These are phyloP conservation scores for Podaxis sp. DNA, from an alignment of 768 basidiomycete species.

Conservation along the genomic window DNA sequence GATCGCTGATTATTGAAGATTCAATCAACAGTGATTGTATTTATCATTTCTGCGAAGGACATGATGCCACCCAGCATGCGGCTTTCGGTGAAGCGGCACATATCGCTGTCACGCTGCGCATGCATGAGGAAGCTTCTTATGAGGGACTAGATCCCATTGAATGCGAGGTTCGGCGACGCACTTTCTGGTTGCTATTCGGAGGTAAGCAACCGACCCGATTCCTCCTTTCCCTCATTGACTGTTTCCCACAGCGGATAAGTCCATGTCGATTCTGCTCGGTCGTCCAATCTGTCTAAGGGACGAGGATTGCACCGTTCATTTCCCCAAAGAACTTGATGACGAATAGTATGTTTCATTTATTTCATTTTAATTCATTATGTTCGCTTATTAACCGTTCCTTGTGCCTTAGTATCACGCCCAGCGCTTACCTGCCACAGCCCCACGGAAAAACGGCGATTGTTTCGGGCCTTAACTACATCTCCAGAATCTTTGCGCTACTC, in stretches of 20 bases:
- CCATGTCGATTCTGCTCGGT: conserved; percentile 82
- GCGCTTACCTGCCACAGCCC: conserved; percentile 84
- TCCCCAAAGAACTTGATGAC: conserved; percentile 86
- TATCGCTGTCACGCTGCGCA: conserved; percentile 76
- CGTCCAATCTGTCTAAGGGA: conserved; percentile 85
- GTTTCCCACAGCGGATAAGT: conserved; percentile 70
- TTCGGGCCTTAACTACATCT: conserved; percentile 84
- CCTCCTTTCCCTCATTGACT: background rate
- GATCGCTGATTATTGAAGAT: conserved; percentile 13
- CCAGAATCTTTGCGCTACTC: conserved; percentile 81
- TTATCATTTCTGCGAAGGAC: conserved; percentile 88
- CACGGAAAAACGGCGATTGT: conserved; percentile 82
- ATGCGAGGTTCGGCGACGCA: conserved; percentile 80
- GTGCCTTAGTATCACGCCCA: conserved; percentile 70
- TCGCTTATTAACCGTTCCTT: conserved; percentile 23
- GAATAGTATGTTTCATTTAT: conserved; percentile 66
- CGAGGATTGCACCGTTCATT: conserved; percentile 88
- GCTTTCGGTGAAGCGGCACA: conserved; percentile 87
- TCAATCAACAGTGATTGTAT: conserved; percentile 60
- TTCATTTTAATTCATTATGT: conserved; percentile 29
- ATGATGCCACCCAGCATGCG: conserved; percentile 84
- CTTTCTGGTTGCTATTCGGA: conserved; percentile 89
- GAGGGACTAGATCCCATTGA: conserved; percentile 84
- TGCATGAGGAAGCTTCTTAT: conserved; percentile 87
- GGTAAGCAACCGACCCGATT: conserved; percentile 44